A percentile compares a stretch with the other conserved stretches of the same genome.
phyloP scores from a whole-genome alignment of 2,329 filamentous ascomycete genomes.

The Hypomyces rosellus region DNA sequence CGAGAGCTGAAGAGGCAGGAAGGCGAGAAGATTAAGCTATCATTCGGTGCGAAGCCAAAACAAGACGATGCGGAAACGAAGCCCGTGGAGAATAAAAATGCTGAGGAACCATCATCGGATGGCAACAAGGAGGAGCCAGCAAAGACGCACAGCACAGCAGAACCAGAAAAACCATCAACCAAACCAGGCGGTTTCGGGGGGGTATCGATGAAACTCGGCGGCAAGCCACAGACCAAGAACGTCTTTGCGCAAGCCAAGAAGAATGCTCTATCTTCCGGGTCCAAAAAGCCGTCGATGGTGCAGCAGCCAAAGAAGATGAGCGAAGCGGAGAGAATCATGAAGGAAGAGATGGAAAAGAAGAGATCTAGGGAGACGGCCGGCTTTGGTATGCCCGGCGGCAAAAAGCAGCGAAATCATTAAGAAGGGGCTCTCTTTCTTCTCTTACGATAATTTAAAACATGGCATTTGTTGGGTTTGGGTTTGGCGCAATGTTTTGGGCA shows the following conservation, averaged over 20 bases:
- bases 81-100: not conserved
- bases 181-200: slow-evolving; percentile 29
- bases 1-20: slow-evolving; percentile 54
- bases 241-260: slow-evolving; percentile 65
- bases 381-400: slow-evolving; percentile 40
- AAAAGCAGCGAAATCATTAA: slow-evolving; percentile 42
- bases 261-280: slow-evolving; percentile 56
- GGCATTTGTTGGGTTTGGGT: slow-evolving; percentile 10
- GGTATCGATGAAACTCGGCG: slow-evolving; percentile 58
- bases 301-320: slow-evolving; percentile 76
- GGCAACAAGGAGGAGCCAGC: slow-evolving; percentile 6
- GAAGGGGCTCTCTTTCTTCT: not conserved
- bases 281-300: slow-evolving; percentile 54
- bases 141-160: slow-evolving; percentile 8
- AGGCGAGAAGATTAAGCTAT: slow-evolving; percentile 70
- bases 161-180: slow-evolving; percentile 15
- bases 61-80: slow-evolving; percentile 7
- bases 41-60: slow-evolving; percentile 49
- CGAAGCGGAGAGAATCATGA: slow-evolving; percentile 85
- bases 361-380: slow-evolving; percentile 45
- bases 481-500: not conserved
- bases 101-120: not conserved
- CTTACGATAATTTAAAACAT: not conserved
- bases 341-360: slow-evolving; percentile 70
- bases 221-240: slow-evolving; percentile 66